phyloP scores from a whole-genome alignment of 331 rosid species.

The Quercus lobata region DNA sequence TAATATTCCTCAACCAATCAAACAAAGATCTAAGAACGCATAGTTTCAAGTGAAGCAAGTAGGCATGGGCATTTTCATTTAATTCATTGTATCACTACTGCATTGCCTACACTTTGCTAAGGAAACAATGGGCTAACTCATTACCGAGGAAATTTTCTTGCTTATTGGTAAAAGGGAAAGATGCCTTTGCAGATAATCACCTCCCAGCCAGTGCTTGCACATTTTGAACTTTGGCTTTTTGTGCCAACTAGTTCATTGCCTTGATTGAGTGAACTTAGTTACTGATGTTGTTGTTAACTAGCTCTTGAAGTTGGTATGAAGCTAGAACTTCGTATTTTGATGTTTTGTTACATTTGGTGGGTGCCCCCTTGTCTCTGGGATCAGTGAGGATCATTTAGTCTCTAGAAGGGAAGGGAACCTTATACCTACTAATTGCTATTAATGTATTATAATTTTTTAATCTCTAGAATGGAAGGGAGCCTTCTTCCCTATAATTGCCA shows the following conservation, averaged over 20 bases:
- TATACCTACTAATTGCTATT: neutral
- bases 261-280: neutral
- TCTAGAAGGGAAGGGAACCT: too few relatives aligned
- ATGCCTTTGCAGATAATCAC: neutral
- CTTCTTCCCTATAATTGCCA: neutral
- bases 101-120: neutral
- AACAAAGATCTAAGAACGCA: neutral
- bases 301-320: neutral
- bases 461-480: neutral
- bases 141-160: neutral
- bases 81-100: neutral
- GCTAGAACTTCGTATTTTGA: neutral
- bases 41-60: neutral
- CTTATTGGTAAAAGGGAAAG: neutral
- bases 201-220: neutral
- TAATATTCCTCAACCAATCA: neutral
- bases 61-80: neutral
- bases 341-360: neutral
- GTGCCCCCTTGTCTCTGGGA: neutral
- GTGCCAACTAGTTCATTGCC: neutral
- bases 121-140: neutral
- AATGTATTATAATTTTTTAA: neutral
- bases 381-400: neutral
- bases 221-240: neutral
- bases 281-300: neutral